phyloP scores from a whole-genome alignment of 129 eudicot species.

The Mikania micrantha region DNA sequence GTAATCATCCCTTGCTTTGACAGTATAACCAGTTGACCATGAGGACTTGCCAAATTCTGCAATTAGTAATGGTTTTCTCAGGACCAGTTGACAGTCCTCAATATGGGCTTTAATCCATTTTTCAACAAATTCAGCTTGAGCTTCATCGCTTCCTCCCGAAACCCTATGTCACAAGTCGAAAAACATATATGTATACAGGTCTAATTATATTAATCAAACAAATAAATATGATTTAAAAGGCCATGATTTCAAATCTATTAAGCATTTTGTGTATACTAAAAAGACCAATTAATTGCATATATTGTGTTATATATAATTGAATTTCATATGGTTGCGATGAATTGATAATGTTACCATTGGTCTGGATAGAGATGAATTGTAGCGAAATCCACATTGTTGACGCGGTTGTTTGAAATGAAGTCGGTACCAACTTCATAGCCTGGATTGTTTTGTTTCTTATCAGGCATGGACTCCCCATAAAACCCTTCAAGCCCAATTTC shows the following conservation, averaged over 20 bases:
- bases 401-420: conserved; percentile 27
- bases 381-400: conserved; percentile 33
- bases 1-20: conserved; percentile 25
- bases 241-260: too few species aligned
- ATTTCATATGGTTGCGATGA: too few species aligned
- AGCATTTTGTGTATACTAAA: too few species aligned
- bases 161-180: conserved; percentile 14
- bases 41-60: conserved; percentile 39
- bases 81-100: conserved; percentile 21
- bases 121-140: conserved; percentile 24
- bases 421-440: conserved; percentile 40
- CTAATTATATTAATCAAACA: background rate
- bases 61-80: conserved; percentile 26
- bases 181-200: background rate
- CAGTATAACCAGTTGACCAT: conserved; percentile 15
- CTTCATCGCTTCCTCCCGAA: conserved; percentile 15
- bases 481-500: conserved; percentile 43
- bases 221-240: too few species aligned
- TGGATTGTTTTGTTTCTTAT: conserved; percentile 30
- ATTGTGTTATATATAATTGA: too few species aligned
- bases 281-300: too few species aligned
- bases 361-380: conserved; percentile 46
- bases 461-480: conserved; percentile 32
- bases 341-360: conserved; percentile 21
- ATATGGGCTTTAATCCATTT: conserved; percentile 32